A percentile compares a stretch with the other conserved stretches of the same genome.
Conservation (phyloP, 768 basidiomycete genomes). For the Boletellus ananas region DNA sequence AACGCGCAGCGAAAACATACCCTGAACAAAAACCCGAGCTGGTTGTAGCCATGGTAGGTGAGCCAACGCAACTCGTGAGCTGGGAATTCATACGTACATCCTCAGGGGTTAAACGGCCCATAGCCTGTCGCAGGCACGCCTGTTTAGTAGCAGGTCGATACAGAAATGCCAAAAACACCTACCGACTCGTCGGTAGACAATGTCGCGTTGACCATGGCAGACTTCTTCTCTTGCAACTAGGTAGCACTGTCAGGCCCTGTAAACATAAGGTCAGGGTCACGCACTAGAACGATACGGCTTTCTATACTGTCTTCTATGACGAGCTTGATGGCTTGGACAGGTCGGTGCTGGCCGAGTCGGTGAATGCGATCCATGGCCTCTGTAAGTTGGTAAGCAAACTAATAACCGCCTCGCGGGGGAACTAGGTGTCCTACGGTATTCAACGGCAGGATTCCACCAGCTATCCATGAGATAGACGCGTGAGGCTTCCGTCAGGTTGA, state of each 20-base stretch:
- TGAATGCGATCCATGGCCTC: constrained; percentile 98
- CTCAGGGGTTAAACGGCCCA: constrained; percentile 90
- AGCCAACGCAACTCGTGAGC: constrained; percentile 3
- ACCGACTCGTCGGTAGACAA: constrained; percentile 78
- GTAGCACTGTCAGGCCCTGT: not conserved
- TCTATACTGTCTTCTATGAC: constrained; percentile 97
- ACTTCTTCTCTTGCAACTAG: constrained; percentile 94
- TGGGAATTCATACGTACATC: constrained; percentile 44
- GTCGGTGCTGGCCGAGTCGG: constrained; percentile 90
- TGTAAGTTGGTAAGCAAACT: constrained; percentile 29
- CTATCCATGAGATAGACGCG: constrained; percentile 96
- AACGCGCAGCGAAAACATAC: constrained; percentile 26
- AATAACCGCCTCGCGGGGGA: not conserved
- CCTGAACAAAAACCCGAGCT: constrained; percentile 47
- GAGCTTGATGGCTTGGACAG: constrained; percentile 90
- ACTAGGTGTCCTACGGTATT: constrained; percentile 58
- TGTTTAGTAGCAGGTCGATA: constrained; percentile 10
- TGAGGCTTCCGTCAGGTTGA: constrained; percentile 88
- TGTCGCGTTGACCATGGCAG: constrained; percentile 90
- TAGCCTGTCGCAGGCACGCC: constrained; percentile 49
- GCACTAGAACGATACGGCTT: constrained; percentile 83
- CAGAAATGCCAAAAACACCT: constrained; percentile 21
- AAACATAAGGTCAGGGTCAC: constrained; percentile 6
- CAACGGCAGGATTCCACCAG: constrained; percentile 98
- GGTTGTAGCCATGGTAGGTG: not conserved